A percentile compares a stretch with the other conserved stretches of the same genome.
phyloP scores from a whole-genome alignment of 345 rosid species.

The Dipteronia sinensis region DNA sequence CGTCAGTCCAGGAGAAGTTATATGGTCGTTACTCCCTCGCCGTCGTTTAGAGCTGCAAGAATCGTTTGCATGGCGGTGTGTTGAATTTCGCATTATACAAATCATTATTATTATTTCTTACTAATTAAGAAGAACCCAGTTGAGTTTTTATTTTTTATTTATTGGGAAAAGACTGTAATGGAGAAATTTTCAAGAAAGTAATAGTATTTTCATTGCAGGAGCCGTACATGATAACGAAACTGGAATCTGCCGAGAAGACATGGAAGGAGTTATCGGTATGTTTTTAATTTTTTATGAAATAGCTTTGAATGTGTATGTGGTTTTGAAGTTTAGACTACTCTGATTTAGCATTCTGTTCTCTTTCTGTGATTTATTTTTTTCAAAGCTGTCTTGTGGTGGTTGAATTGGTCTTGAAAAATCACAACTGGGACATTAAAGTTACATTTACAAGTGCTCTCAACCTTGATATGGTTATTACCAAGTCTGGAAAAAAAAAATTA shows the following conservation, averaged over 20 bases:
- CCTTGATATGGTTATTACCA: not conserved
- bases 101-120: too few relatives aligned
- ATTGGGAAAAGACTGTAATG: not conserved
- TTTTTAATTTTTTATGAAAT: too few relatives aligned
- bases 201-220: constrained; percentile 49
- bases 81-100: constrained; percentile 6
- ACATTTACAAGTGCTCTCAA: not conserved
- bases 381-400: not conserved
- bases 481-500: too few relatives aligned
- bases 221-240: constrained; percentile 72
- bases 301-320: not conserved
- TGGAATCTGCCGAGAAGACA: constrained; percentile 93
- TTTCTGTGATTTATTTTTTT: not conserved
- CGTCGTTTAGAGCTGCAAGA: constrained; percentile 39
- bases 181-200: not conserved
- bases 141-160: not conserved
- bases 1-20: constrained; percentile 26
- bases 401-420: not conserved
- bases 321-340: not conserved
- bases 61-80: constrained; percentile 89
- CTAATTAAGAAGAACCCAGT: not conserved
- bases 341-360: not conserved
- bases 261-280: constrained; percentile 93
- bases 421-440: not conserved
- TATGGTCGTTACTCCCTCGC: constrained; percentile 31